Evolutionary conservation across 805 yeast genomes (phyloP).

Genomic region (Metschnikowia peoriensis): DNA sequence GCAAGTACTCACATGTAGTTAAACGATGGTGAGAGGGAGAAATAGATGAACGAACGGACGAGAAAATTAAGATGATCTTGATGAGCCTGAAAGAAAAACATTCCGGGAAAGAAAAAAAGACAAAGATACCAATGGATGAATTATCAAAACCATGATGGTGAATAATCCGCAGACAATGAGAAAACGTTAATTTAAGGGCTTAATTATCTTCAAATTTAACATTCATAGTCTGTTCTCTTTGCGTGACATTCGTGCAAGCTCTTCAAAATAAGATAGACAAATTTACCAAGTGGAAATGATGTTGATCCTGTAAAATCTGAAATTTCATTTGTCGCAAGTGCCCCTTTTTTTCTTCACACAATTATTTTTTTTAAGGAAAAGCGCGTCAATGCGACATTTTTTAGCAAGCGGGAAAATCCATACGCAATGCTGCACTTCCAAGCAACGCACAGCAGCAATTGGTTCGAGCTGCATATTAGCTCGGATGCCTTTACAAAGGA

Average conservation of each 20-base stretch:
- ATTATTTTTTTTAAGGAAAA: background rate
- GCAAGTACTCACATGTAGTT: no score
- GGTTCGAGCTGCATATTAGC: constrained; percentile 1
- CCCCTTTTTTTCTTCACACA: background rate
- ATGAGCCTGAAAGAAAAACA: background rate
- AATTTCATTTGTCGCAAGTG: background rate
- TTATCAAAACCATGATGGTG: no score
- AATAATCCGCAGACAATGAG: background rate
- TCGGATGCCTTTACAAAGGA: background rate
- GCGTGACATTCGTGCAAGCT: no score
- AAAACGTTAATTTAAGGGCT: background rate
- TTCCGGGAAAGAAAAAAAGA: background rate
- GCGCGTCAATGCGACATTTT: constrained; percentile 2
- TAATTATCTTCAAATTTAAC: background rate
- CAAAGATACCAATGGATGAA: no score
- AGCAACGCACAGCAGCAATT: constrained; percentile 3
- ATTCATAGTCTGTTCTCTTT: no score
- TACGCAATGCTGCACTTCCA: background rate
- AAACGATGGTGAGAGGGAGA: no score
- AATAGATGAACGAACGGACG: background rate
- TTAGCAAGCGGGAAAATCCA: background rate
- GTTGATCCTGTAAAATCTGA: background rate
- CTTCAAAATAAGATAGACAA: no score
- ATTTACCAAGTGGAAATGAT: background rate
- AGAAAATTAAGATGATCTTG: background rate